A percentile compares a stretch with the other conserved stretches of the same genome.
These are phyloP conservation scores for Sicyos edulis DNA, from an alignment of 306 rosid genomes.

Conservation along the genomic window DNA sequence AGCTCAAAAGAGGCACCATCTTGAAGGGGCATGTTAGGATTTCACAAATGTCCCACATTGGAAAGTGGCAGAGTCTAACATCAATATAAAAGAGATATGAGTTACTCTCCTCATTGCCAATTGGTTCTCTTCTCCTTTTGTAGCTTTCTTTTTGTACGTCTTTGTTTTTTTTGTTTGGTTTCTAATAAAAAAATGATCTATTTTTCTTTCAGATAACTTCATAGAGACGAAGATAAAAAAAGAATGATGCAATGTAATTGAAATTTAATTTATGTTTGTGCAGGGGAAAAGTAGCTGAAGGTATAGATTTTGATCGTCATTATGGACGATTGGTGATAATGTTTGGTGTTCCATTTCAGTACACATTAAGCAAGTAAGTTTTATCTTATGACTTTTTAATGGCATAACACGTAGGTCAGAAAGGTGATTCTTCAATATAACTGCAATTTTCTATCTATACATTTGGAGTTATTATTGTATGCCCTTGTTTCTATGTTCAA, in stretches of 20 bases:
- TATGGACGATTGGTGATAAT: slow-evolving; percentile 87
- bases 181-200: not conserved
- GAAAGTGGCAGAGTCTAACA: too few species aligned
- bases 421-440: not conserved
- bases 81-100: too few species aligned
- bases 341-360: slow-evolving; percentile 92
- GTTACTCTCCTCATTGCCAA: too few species aligned
- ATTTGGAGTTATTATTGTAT: not conserved
- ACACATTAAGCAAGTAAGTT: slow-evolving; percentile 89
- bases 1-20: too few species aligned
- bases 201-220: not conserved
- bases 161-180: not conserved
- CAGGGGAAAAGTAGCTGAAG: slow-evolving; percentile 95
- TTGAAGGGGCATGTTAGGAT: too few species aligned
- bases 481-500: not conserved
- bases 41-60: too few species aligned
- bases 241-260: not conserved
- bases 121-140: not conserved
- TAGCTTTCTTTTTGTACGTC: not conserved
- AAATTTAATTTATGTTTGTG: slow-evolving; percentile 15
- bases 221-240: not conserved
- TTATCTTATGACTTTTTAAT: not conserved
- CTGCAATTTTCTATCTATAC: not conserved
- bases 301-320: slow-evolving; percentile 86
- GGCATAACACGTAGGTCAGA: not conserved